Conservation (phyloP, 139 green algal genomes). For the Tetraselmis striata region DNA sequence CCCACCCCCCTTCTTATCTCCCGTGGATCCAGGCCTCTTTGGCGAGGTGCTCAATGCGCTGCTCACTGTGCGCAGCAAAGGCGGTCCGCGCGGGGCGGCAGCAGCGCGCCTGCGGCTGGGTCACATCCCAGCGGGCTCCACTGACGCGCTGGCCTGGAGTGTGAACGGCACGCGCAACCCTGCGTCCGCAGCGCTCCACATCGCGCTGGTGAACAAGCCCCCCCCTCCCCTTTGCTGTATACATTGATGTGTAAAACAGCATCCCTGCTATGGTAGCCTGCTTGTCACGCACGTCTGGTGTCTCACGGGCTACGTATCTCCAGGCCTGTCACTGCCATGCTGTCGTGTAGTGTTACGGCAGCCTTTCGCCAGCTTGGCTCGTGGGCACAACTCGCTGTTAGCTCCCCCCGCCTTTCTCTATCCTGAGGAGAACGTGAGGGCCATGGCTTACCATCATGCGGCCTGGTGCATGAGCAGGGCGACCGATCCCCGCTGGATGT, state of each 20-base stretch:
- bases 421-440: too few species aligned
- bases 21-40: constrained; percentile 14
- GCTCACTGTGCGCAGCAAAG: neutral
- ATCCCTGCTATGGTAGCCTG: too few species aligned
- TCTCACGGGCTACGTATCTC: too few species aligned
- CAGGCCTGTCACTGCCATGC: too few species aligned
- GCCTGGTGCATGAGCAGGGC: constrained; percentile 8
- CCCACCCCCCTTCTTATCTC: neutral
- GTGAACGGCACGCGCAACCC: constrained; percentile 15
- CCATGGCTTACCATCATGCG: too few species aligned
- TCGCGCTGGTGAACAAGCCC: constrained; percentile 16
- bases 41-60: constrained; percentile 31
- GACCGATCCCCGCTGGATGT: constrained; percentile 29
- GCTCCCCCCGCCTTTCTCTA: too few species aligned
- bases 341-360: too few species aligned
- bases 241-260: too few species aligned
- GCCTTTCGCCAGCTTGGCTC: too few species aligned
- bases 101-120: constrained; percentile 6
- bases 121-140: constrained; percentile 17
- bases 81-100: neutral
- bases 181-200: constrained; percentile 22
- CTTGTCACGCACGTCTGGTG: too few species aligned
- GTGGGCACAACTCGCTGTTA: too few species aligned
- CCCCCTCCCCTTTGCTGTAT: too few species aligned
- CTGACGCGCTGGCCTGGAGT: constrained; percentile 14